These are phyloP conservation scores for Zoysia matrella DNA, from an alignment of 202 grass and related monocot genomes.

Conservation along the genomic window DNA sequence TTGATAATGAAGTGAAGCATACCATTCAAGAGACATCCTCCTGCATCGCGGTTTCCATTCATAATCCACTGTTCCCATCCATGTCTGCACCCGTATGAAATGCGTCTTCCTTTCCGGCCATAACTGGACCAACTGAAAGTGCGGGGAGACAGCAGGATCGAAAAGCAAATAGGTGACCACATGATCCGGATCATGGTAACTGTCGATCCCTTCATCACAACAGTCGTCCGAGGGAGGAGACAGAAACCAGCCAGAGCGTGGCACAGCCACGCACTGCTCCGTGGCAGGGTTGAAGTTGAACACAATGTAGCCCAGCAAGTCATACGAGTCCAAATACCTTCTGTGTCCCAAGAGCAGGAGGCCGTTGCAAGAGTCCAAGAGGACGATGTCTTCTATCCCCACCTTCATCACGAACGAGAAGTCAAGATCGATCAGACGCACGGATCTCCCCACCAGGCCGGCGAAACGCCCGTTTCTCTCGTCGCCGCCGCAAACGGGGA, in stretches of 20 bases:
- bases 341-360: not conserved
- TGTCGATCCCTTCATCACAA: not conserved
- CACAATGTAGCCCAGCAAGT: not conserved
- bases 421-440: not conserved
- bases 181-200: too few relatives aligned
- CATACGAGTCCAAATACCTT: not conserved
- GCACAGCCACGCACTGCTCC: not conserved
- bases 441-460: not conserved
- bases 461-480: not conserved
- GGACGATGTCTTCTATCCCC: not conserved
- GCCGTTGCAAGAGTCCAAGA: conserved; percentile 29
- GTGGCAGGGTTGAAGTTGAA: not conserved
- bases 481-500: too few relatives aligned
- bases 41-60: not conserved
- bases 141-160: not conserved
- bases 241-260: not conserved
- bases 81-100: too few relatives aligned
- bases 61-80: too few relatives aligned
- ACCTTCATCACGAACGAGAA: not conserved
- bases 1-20: too few relatives aligned
- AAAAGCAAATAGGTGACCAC: not conserved
- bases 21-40: too few relatives aligned
- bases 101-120: too few relatives aligned
- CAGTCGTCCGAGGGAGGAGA: not conserved
- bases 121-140: conserved; percentile 12